These are phyloP conservation scores for Actinomortierella wolfii DNA, from an alignment of 371 early-diverging fungal species.

Conservation along the genomic window DNA sequence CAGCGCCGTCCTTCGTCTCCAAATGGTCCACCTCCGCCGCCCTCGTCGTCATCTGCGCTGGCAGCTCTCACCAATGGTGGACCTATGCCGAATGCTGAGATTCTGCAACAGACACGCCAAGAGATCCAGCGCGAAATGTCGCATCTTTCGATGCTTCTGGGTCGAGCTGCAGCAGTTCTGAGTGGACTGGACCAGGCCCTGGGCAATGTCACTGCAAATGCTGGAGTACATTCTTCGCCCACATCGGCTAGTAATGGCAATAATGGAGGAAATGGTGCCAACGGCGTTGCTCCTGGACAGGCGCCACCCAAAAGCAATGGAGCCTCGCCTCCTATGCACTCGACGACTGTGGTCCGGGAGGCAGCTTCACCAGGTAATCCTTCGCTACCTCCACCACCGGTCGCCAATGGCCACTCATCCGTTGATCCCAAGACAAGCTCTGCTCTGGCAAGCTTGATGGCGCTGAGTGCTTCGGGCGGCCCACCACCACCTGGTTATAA, in stretches of 20 bases:
- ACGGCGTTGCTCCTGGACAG: too few relatives aligned
- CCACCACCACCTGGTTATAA: conserved; percentile 7
- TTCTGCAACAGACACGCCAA: conserved; percentile 62
- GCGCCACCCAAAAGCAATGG: not conserved
- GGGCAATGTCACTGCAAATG: conserved; percentile 27
- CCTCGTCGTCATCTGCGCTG: not conserved
- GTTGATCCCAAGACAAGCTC: conserved; percentile 38
- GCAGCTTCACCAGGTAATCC: too few relatives aligned
- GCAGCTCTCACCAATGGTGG: conserved; percentile 2
- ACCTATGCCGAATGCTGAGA: conserved; percentile 47
- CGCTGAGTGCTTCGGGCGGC: conserved; percentile 34
- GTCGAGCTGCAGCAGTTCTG: conserved; percentile 63
- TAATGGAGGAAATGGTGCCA: too few relatives aligned
- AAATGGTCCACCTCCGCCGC: conserved; percentile 4
- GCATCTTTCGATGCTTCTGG: conserved; percentile 60
- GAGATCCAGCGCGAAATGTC: conserved; percentile 67
- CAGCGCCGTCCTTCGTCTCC: conserved; percentile 6
- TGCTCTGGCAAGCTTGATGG: conserved; percentile 50
- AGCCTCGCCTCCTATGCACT: too few relatives aligned
- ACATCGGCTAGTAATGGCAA: not conserved
- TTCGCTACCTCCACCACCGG: not conserved
- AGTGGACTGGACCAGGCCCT: conserved; percentile 61
- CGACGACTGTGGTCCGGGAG: too few relatives aligned
- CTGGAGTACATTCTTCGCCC: conserved; percentile 8
- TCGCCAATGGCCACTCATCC: conserved; percentile 5